Conservation (phyloP, 805 yeast genomes). For the Yarrowia sp. region DNA sequence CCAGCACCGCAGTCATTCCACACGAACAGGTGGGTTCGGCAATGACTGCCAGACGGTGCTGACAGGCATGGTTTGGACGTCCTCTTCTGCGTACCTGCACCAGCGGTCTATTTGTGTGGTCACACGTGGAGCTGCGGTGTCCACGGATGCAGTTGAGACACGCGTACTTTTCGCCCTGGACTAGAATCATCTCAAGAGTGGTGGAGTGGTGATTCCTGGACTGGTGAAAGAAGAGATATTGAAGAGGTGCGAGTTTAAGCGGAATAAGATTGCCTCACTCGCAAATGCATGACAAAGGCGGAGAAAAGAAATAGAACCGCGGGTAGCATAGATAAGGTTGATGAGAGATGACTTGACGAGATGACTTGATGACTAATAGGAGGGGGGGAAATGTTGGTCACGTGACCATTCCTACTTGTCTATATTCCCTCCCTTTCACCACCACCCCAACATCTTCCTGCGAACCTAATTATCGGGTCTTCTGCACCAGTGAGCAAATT, state of each 20-base stretch:
- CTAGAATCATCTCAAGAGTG: constrained; percentile 68
- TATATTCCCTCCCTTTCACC: too few relatives aligned
- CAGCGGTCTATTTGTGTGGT: constrained; percentile 78
- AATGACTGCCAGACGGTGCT: constrained; percentile 60
- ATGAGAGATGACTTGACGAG: background rate
- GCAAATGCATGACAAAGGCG: constrained; percentile 23
- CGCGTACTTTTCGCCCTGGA: constrained; percentile 80
- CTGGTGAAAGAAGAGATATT: background rate
- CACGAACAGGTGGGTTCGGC: constrained; percentile 42
- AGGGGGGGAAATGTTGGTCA: background rate
- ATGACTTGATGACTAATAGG: too few relatives aligned
- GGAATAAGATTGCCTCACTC: background rate
- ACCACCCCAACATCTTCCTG: too few relatives aligned
- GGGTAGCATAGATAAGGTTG: constrained; percentile 4
- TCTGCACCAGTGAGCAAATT: constrained; percentile 29
- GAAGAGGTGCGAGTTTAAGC: background rate
- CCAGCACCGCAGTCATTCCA: constrained; percentile 26
- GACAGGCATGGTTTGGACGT: constrained; percentile 70
- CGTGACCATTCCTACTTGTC: background rate
- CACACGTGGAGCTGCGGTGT: constrained; percentile 86
- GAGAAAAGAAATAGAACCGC: background rate
- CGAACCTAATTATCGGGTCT: too few relatives aligned
- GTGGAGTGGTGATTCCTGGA: background rate
- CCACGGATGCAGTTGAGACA: constrained; percentile 79
- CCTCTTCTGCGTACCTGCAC: constrained; percentile 92